Conservation (phyloP, 257 asterid genomes). For the Buddleja alternifolia region DNA sequence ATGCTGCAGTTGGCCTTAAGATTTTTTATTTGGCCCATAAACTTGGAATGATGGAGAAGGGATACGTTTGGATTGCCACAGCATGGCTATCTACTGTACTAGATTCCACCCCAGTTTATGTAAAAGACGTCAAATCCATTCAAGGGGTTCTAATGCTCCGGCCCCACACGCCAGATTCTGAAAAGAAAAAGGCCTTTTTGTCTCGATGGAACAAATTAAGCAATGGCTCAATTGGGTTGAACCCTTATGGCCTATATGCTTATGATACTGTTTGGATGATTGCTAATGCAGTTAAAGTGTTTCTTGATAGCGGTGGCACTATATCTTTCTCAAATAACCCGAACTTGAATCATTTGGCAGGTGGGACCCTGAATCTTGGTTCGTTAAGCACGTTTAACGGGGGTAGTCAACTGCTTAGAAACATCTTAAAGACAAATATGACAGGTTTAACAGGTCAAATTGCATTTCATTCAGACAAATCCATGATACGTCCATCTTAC, state of each 20-base stretch:
- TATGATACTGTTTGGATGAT: conserved; percentile 73
- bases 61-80: conserved; percentile 25
- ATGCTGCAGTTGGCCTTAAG: not conserved
- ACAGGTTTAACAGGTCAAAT: conserved; percentile 60
- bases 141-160: conserved; percentile 60
- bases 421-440: conserved; percentile 48
- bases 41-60: conserved; percentile 16
- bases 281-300: conserved; percentile 59
- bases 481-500: conserved; percentile 48
- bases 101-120: conserved; percentile 13
- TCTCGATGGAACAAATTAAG: conserved; percentile 50
- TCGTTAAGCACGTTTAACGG: conserved; percentile 53
- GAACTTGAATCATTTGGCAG: conserved; percentile 23
- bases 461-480: conserved; percentile 43
- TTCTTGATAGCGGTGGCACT: conserved; percentile 43
- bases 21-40: conserved; percentile 10
- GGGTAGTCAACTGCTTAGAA: conserved; percentile 43
- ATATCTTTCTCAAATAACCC: conserved; percentile 52
- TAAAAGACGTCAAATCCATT: conserved; percentile 20
- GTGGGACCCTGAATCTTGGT: conserved; percentile 36
- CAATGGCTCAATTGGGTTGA: conserved; percentile 36
- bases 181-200: conserved; percentile 36
- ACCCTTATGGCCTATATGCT: conserved; percentile 51
- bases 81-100: conserved; percentile 28
- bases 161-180: conserved; percentile 47